Conservation (phyloP, 2,329 filamentous ascomycete species). For the Corynespora cassiicola region DNA sequence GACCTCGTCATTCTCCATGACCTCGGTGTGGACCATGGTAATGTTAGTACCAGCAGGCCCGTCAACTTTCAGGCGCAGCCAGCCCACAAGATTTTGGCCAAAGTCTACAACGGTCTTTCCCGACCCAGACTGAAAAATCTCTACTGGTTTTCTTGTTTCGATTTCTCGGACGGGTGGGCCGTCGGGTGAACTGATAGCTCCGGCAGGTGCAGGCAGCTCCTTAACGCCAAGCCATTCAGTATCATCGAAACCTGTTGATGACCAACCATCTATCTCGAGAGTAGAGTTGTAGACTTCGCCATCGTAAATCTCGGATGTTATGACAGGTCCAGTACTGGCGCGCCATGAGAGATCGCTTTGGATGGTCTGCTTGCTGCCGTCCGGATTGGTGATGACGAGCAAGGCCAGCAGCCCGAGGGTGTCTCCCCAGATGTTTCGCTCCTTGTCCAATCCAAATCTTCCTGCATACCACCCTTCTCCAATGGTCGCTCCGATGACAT, state of each 20-base stretch:
- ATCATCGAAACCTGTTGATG: slow-evolving; percentile 20
- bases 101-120: slow-evolving; percentile 63
- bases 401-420: slow-evolving; percentile 50
- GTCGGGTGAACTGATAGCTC: slow-evolving; percentile 49
- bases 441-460: slow-evolving; percentile 42
- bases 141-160: slow-evolving; percentile 31
- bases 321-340: slow-evolving; percentile 40
- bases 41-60: slow-evolving; percentile 50
- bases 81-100: slow-evolving; percentile 65
- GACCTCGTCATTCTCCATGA: slow-evolving; percentile 57
- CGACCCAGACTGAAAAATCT: slow-evolving; percentile 42
- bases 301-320: slow-evolving; percentile 57
- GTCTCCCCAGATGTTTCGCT: slow-evolving; percentile 49
- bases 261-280: slow-evolving; percentile 34
- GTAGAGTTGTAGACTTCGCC: slow-evolving; percentile 59
- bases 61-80: slow-evolving; percentile 48
- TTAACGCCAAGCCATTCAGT: slow-evolving; percentile 38
- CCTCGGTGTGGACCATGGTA: slow-evolving; percentile 61
- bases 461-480: slow-evolving; percentile 60
- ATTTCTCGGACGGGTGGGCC: slow-evolving; percentile 53
- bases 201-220: slow-evolving; percentile 36
- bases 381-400: slow-evolving; percentile 44
- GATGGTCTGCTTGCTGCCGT: slow-evolving; percentile 37
- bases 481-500: slow-evolving; percentile 52
- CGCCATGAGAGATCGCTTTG: slow-evolving; percentile 50